These are phyloP conservation scores for Cladosporium sp. DNA, from an alignment of 2,329 filamentous ascomycete genomes.

Conservation along the genomic window DNA sequence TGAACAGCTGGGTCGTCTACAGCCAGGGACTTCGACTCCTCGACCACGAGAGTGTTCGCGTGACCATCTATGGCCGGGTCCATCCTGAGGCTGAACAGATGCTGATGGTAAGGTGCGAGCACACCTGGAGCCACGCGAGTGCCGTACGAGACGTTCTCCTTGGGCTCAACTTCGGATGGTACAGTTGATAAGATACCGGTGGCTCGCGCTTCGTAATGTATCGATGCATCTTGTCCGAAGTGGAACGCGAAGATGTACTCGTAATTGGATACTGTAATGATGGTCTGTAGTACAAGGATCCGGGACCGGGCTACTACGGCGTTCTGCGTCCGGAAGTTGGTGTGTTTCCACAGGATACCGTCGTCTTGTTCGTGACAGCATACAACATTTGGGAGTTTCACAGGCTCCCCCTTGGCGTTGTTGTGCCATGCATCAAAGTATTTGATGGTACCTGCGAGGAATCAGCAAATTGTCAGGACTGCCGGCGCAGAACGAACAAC, in stretches of 20 bases:
- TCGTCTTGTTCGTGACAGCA: slow-evolving; percentile 68
- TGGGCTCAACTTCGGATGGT: slow-evolving; percentile 52
- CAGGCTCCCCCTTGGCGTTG: slow-evolving; percentile 51
- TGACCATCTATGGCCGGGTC: slow-evolving; percentile 60
- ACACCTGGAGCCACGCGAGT: slow-evolving; percentile 62
- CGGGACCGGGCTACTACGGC: slow-evolving; percentile 59
- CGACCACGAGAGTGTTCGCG: slow-evolving; percentile 50
- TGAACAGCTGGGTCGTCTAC: slow-evolving; percentile 48
- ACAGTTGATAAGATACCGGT: slow-evolving; percentile 64
- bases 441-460: slow-evolving; percentile 36
- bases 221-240: slow-evolving; percentile 60
- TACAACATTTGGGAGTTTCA: slow-evolving; percentile 55
- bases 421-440: slow-evolving; percentile 58
- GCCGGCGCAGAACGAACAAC: too few species aligned
- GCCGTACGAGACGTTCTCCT: slow-evolving; percentile 47
- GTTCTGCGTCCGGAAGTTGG: slow-evolving; percentile 61
- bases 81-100: slow-evolving; percentile 62
- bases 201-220: slow-evolving; percentile 59
- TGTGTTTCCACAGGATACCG: slow-evolving; percentile 68
- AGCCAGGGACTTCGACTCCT: slow-evolving; percentile 45
- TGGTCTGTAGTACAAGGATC: slow-evolving; percentile 63
- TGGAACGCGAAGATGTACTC: slow-evolving; percentile 65
- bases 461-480: not conserved
- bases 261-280: slow-evolving; percentile 67
- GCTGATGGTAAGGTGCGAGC: slow-evolving; percentile 66